Evolutionary conservation across 345 rosid genomes (phyloP).

Genomic region (Melaleuca quinquenervia): DNA sequence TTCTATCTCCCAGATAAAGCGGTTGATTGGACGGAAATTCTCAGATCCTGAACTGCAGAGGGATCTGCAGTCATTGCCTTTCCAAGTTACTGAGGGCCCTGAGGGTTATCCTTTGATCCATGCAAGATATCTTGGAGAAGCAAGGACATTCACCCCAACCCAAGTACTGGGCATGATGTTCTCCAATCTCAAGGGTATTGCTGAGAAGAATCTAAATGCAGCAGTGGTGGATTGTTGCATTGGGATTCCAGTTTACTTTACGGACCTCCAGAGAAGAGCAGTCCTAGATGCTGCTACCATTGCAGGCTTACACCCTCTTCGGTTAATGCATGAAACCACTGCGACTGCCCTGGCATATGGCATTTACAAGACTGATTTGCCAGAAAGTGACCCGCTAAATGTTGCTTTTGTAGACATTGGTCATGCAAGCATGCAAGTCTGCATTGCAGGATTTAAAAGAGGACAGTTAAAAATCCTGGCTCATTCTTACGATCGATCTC

Average conservation of each 20-base stretch:
- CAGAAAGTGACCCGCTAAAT: constrained; percentile 72
- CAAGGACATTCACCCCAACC: constrained; percentile 76
- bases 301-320: constrained; percentile 87
- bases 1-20: constrained; percentile 83
- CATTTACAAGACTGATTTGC: constrained; percentile 89
- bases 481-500: constrained; percentile 66
- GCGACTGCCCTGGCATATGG: constrained; percentile 98
- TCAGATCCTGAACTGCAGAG: constrained; percentile 87
- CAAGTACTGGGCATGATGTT: constrained; percentile 88
- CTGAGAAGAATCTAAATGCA: constrained; percentile 73
- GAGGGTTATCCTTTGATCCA: constrained; percentile 89
- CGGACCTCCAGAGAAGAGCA: constrained; percentile 91
- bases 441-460: constrained; percentile 86
- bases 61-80: constrained; percentile 74
- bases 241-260: constrained; percentile 87
- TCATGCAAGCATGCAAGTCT: constrained; percentile 91
- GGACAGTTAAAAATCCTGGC: constrained; percentile 77
- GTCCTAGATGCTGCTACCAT: constrained; percentile 89
- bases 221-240: constrained; percentile 95
- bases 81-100: constrained; percentile 62
- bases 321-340: constrained; percentile 78
- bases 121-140: constrained; percentile 74
- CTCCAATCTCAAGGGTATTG: constrained; percentile 70
- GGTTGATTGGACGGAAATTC: constrained; percentile 69
- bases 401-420: constrained; percentile 93